phyloP scores from a whole-genome alignment of 805 yeast species.

The Candida peoriensis region DNA sequence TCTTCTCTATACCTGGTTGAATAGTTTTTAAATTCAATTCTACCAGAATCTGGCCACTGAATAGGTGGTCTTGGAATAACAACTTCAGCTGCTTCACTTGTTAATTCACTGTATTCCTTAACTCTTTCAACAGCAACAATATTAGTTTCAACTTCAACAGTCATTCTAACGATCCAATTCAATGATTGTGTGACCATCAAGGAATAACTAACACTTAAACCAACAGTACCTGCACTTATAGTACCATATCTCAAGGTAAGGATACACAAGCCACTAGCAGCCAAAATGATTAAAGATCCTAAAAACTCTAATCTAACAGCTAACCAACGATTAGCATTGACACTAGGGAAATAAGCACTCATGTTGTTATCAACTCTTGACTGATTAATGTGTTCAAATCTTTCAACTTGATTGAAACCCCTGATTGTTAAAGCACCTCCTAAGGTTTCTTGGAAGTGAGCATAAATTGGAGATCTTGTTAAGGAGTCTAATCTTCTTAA shows the following conservation, averaged over 20 bases:
- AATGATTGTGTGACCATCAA: conserved; percentile 88
- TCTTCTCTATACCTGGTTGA: conserved; percentile 82
- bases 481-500: conserved; percentile 78
- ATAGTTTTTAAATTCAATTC: conserved; percentile 61
- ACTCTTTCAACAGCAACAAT: conserved; percentile 96
- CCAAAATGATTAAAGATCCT: conserved; percentile 83
- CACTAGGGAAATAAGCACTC: conserved; percentile 88
- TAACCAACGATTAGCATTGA: conserved; percentile 94
- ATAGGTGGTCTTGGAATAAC: conserved; percentile 63
- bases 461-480: conserved; percentile 74
- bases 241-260: conserved; percentile 51
- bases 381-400: conserved; percentile 63
- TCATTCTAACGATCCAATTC: conserved; percentile 98
- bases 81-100: conserved; percentile 78
- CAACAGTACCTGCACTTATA: conserved; percentile 86
- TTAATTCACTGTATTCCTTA: conserved; percentile 75
- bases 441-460: conserved; percentile 79
- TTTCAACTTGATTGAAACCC: conserved; percentile 61
- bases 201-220: conserved; percentile 90
- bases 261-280: conserved; percentile 80
- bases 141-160: conserved; percentile 96
- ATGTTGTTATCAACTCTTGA: conserved; percentile 77
- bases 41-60: conserved; percentile 73
- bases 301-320: conserved; percentile 90
- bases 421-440: conserved; percentile 72